A percentile compares a stretch with the other conserved stretches of the same genome.
Evolutionary conservation across 495 filamentous ascomycete genomes (phyloP).

Genomic region (Trichoderma orchidacearum): DNA sequence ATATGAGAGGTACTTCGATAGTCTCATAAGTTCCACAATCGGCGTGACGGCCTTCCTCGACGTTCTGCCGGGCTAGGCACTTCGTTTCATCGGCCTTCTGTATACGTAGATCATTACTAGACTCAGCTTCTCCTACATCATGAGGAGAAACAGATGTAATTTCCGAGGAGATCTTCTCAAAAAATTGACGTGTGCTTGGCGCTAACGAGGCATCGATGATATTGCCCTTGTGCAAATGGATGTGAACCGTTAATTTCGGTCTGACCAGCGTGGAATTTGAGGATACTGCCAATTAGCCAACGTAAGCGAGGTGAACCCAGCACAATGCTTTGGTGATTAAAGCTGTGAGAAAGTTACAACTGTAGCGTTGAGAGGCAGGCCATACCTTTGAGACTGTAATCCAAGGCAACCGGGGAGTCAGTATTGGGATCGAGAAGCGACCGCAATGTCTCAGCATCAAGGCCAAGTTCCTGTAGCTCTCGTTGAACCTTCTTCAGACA

Average conservation of each 20-base stretch:
- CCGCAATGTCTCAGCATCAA: conserved; percentile 33
- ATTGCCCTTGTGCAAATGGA: conserved; percentile 35
- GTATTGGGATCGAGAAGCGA: conserved; percentile 16
- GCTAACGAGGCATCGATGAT: conserved; percentile 42
- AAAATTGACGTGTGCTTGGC: conserved; percentile 34
- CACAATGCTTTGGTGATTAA: no score
- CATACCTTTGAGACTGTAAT: conserved; percentile 19
- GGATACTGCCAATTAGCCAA: neutral
- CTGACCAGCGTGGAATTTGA: conserved; percentile 19
- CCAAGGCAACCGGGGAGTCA: conserved; percentile 4
- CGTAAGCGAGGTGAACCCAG: neutral
- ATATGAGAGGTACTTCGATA: conserved; percentile 51
- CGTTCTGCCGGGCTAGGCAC: neutral
- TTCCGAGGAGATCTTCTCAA: conserved; percentile 32
- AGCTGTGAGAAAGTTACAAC: conserved; percentile 13
- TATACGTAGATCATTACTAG: no score
- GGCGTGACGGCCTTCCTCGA: neutral
- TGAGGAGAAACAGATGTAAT: conserved; percentile 5
- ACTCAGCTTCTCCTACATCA: conserved; percentile 4
- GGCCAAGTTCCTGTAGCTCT: conserved; percentile 37
- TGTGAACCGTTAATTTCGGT: conserved; percentile 45
- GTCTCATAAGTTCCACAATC: conserved; percentile 12
- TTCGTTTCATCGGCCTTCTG: neutral
- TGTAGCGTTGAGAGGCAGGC: neutral
- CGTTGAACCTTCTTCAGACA: conserved; percentile 41